phyloP scores from a whole-genome alignment of 768 basidiomycete genomes.

The Crucibulum laeve region DNA sequence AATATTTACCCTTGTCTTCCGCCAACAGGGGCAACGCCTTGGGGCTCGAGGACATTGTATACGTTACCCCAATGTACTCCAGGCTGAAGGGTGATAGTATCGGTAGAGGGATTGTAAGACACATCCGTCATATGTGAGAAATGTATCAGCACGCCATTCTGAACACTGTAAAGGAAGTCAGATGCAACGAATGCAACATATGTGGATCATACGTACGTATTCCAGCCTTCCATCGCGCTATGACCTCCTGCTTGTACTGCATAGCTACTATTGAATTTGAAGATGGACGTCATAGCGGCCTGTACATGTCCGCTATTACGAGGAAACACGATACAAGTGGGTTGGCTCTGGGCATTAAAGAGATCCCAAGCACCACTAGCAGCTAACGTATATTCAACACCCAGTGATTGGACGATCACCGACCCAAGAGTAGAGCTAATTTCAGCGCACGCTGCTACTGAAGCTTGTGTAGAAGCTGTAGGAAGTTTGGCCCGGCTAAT shows the following conservation, averaged over 20 bases:
- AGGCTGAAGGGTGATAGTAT: conserved; percentile 35
- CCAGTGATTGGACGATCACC: conserved; percentile 16
- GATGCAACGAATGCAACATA: conserved; percentile 1
- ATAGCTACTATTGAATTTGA: conserved; percentile 25
- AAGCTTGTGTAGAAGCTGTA: no score
- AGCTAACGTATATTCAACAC: conserved; percentile 14
- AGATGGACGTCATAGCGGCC: conserved; percentile 32
- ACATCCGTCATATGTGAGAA: conserved; percentile 33
- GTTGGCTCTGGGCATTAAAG: conserved; percentile 24
- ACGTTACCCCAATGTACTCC: conserved; percentile 39
- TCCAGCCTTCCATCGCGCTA: conserved; percentile 37
- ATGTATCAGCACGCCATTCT: conserved; percentile 31
- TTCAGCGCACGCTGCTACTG: not conserved
- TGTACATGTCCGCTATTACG: conserved; percentile 25
- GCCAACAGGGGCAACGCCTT: conserved; percentile 37
- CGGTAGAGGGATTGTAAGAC: conserved; percentile 28
- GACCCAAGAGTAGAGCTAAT: conserved; percentile 11
- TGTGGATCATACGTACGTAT: conserved; percentile 24
- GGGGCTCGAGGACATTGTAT: conserved; percentile 24
- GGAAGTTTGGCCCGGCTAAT: no score
- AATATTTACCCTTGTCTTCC: conserved; percentile 28
- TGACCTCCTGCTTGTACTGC: conserved; percentile 40
- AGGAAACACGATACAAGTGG: conserved; percentile 34
- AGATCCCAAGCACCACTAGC: conserved; percentile 26
- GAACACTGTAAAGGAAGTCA: conserved; percentile 19